phyloP scores from a whole-genome alignment of 805 yeast genomes.

The Candida maris region DNA sequence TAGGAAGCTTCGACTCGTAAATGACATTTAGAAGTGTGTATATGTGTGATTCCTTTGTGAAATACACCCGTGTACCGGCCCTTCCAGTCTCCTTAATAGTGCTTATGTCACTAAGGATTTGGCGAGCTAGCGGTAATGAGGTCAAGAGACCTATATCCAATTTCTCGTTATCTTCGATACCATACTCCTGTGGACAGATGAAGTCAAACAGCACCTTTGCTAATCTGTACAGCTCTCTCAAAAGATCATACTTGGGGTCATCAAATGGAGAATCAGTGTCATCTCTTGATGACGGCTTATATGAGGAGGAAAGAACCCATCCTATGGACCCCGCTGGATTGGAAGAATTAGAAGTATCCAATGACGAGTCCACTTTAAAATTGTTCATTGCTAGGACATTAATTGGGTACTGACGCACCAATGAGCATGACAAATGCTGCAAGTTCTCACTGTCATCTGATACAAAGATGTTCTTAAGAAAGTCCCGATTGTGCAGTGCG shows the following conservation, averaged over 20 bases:
- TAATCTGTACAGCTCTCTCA: slow-evolving; percentile 83
- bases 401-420: slow-evolving; percentile 70
- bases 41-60: slow-evolving; percentile 96
- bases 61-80: slow-evolving; percentile 84
- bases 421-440: slow-evolving; percentile 42
- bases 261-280: slow-evolving; percentile 55
- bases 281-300: slow-evolving; percentile 28
- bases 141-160: slow-evolving; percentile 94
- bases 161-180: slow-evolving; percentile 92
- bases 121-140: slow-evolving; percentile 88
- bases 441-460: slow-evolving; percentile 47
- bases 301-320: slow-evolving; percentile 51
- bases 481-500: slow-evolving; percentile 91
- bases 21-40: slow-evolving; percentile 88
- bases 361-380: slow-evolving; percentile 49
- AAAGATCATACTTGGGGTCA: slow-evolving; percentile 69
- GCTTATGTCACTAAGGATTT: slow-evolving; percentile 75
- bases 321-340: slow-evolving; percentile 63
- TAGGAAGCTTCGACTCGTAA: slow-evolving; percentile 90
- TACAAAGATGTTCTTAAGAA: slow-evolving; percentile 76
- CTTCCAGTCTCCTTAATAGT: slow-evolving; percentile 72
- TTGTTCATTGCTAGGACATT: slow-evolving; percentile 73
- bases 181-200: slow-evolving; percentile 98
- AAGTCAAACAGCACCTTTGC: slow-evolving; percentile 94
- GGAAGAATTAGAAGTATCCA: slow-evolving; percentile 23